phyloP scores from a whole-genome alignment of 2,329 filamentous ascomycete species.

The Phialophora chinensis region DNA sequence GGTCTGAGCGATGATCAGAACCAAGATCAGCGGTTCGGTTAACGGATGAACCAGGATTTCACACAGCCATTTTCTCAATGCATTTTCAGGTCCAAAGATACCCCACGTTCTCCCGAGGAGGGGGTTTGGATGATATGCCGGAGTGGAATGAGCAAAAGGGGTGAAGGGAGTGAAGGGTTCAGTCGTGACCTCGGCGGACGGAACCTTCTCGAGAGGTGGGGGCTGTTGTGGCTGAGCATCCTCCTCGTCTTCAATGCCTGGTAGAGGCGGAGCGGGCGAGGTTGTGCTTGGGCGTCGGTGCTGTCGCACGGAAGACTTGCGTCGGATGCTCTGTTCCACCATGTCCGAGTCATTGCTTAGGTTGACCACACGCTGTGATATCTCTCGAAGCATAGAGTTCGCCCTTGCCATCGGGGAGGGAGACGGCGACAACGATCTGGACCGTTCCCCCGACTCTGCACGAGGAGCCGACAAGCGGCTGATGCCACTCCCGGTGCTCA shows the following conservation, averaged over 20 bases:
- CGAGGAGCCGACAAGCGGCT: constrained; percentile 46
- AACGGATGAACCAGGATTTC: constrained; percentile 84
- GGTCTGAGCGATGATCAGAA: constrained; percentile 87
- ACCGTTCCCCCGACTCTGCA: constrained; percentile 53
- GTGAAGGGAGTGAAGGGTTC: constrained; percentile 27
- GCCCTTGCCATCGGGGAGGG: constrained; percentile 70
- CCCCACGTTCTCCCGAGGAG: constrained; percentile 85
- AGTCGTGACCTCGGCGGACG: constrained; percentile 38
- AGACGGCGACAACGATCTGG: constrained; percentile 67
- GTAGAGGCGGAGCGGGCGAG: constrained; percentile 17
- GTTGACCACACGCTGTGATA: constrained; percentile 98
- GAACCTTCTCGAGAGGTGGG: constrained; percentile 47
- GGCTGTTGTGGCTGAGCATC: constrained; percentile 40
- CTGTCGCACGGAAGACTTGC: constrained; percentile 54
- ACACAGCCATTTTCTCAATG: constrained; percentile 74
- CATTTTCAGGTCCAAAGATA: constrained; percentile 79
- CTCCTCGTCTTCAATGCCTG: constrained; percentile 29
- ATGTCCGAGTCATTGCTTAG: constrained; percentile 90
- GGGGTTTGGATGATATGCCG: constrained; percentile 65
- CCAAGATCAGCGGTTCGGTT: constrained; percentile 82
- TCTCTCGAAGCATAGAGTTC: constrained; percentile 77
- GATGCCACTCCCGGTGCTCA: constrained; percentile 63
- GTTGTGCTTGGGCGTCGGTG: constrained; percentile 31
- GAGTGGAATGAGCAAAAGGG: constrained; percentile 10
- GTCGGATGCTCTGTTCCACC: constrained; percentile 72